Conservation (phyloP, 495 filamentous ascomycete genomes). For the Aspergillus biplanus region DNA sequence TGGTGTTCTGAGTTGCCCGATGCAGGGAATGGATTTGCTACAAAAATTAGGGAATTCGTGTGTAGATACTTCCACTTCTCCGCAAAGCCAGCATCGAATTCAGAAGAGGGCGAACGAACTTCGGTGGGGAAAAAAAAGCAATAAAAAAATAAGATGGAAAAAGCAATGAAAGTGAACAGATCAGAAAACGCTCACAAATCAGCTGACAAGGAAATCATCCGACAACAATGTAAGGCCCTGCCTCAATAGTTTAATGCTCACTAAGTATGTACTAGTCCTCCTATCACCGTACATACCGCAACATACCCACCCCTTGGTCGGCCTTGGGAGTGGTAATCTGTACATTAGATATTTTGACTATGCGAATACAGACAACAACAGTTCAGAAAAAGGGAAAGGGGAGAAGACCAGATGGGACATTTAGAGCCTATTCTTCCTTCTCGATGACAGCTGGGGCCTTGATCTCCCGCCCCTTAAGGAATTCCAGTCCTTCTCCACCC, state of each 20-base stretch:
- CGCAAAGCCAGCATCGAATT: no score
- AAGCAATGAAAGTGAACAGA: slow-evolving; percentile 11
- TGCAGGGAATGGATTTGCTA: background rate
- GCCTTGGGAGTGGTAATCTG: background rate
- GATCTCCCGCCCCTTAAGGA: slow-evolving; percentile 73
- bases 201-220: background rate
- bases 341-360: slow-evolving; percentile 5
- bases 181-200: background rate
- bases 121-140: background rate
- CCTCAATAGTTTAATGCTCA: slow-evolving; percentile 2
- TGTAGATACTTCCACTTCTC: background rate
- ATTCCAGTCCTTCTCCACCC: slow-evolving; percentile 89
- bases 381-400: background rate
- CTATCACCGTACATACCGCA: background rate
- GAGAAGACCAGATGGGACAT: background rate
- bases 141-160: background rate
- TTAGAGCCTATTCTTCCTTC: slow-evolving; percentile 57
- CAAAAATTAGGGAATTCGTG: background rate
- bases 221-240: background rate
- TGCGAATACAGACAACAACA: background rate
- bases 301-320: background rate
- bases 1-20: background rate
- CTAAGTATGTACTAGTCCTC: background rate
- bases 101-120: background rate
- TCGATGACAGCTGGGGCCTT: slow-evolving; percentile 77